phyloP scores from a whole-genome alignment of 805 yeast species.

The Suhomyces xylopsoci region DNA sequence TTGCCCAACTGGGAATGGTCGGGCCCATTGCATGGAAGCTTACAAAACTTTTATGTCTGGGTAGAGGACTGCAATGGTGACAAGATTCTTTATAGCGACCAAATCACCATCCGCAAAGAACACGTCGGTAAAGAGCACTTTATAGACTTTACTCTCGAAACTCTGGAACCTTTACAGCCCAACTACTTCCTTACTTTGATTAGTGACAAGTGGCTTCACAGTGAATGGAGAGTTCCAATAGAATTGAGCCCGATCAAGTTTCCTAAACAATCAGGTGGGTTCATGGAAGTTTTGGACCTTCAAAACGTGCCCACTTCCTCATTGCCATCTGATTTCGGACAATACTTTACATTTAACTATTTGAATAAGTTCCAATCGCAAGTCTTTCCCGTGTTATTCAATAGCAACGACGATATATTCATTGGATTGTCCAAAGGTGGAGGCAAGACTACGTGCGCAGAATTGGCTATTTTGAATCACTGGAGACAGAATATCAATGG shows the following conservation, averaged over 20 bases:
- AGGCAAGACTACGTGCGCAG: conserved; percentile 72
- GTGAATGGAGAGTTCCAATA: conserved; percentile 61
- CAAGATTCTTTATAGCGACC: conserved; percentile 56
- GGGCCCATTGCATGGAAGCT: conserved; percentile 52
- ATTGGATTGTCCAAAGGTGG: conserved; percentile 73
- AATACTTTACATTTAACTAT: conserved; percentile 43
- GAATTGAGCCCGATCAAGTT: conserved; percentile 47
- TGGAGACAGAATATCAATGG: conserved; percentile 66
- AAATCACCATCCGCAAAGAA: conserved; percentile 48
- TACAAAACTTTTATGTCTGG: conserved; percentile 64
- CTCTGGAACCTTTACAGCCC: conserved; percentile 59
- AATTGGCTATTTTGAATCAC: conserved; percentile 65
- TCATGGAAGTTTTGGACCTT: conserved; percentile 54
- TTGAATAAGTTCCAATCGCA: conserved; percentile 80
- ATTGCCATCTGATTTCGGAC: conserved; percentile 47
- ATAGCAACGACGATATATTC: conserved; percentile 56
- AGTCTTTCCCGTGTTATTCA: conserved; percentile 56
- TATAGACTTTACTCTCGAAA: conserved; percentile 63
- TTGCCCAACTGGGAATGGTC: conserved; percentile 82
- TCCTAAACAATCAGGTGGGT: conserved; percentile 65
- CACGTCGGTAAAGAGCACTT: conserved; percentile 53
- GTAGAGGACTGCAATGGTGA: conserved; percentile 88
- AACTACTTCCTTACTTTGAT: conserved; percentile 67
- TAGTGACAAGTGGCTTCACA: conserved; percentile 85
- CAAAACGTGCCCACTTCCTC: conserved; percentile 49